A percentile compares a stretch with the other conserved stretches of the same genome.
Conservation (phyloP, 2,329 filamentous ascomycete genomes). For the Beauveria pseudobassiana region DNA sequence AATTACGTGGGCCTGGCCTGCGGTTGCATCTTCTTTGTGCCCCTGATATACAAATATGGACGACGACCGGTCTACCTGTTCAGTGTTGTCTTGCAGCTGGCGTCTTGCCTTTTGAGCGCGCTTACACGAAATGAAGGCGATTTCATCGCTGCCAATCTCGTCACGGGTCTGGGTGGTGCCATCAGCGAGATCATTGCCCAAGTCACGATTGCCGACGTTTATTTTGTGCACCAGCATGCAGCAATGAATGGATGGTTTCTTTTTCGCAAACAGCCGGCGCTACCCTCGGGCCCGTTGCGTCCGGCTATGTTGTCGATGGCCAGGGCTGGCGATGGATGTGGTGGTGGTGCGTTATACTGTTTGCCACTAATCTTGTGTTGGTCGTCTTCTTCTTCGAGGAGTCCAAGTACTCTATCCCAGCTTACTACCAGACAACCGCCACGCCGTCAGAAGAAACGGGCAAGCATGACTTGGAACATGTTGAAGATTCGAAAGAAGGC, state of each 20-base stretch:
- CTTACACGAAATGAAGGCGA: conserved; percentile 13
- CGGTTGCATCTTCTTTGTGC: conserved; percentile 28
- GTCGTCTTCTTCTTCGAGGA: conserved; percentile 3
- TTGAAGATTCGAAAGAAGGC: not conserved
- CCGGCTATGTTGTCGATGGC: conserved; percentile 15
- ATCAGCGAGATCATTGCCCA: conserved; percentile 31
- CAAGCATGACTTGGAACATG: not conserved
- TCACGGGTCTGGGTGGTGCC: conserved; percentile 28
- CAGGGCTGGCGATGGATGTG: conserved; percentile 25
- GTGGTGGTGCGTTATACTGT: conserved; percentile 14
- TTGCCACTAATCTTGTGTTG: not conserved
- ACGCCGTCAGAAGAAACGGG: not conserved
- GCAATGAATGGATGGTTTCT: conserved; percentile 24
- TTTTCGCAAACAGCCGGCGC: conserved; percentile 20
- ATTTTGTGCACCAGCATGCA: conserved; percentile 23
- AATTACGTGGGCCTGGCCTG: conserved; percentile 25
- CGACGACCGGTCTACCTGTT: conserved; percentile 24
- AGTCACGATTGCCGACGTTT: conserved; percentile 28
- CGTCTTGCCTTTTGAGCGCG: conserved; percentile 15
- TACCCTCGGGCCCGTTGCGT: conserved; percentile 16
- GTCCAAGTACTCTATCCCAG: not conserved
- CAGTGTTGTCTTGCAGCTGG: conserved; percentile 14
- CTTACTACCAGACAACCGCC: not conserved
- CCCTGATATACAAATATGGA: conserved; percentile 27
- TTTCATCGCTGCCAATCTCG: conserved; percentile 14